phyloP scores from a whole-genome alignment of 306 rosid species.

The Arachis stenosperma region DNA sequence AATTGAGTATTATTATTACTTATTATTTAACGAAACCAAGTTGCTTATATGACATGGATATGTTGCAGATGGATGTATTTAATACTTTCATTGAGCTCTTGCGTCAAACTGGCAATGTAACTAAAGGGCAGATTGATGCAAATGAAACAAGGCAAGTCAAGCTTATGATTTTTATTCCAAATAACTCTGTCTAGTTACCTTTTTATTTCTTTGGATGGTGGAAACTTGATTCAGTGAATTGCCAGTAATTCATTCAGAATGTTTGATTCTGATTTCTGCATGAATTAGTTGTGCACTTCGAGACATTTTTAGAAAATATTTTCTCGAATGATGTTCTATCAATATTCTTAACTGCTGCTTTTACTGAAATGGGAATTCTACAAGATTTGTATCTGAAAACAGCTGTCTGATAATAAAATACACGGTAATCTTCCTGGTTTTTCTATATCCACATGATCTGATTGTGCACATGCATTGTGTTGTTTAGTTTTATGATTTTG shows the following conservation, averaged over 20 bases:
- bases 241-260: neutral
- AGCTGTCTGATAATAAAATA: neutral
- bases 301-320: constrained; percentile 4
- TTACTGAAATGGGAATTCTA: constrained; percentile 6
- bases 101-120: constrained; percentile 98
- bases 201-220: constrained; percentile 13
- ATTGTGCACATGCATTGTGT: neutral
- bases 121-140: constrained; percentile 86
- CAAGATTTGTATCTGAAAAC: constrained; percentile 18
- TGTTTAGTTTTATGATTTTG: neutral
- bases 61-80: constrained; percentile 94
- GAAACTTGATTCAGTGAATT: constrained; percentile 2
- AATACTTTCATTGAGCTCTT: constrained; percentile 91
- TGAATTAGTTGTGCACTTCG: constrained; percentile 19
- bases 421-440: neutral
- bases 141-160: constrained; percentile 80
- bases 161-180: constrained; percentile 34
- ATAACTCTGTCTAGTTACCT: neutral
- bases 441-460: neutral
- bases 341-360: constrained; percentile 14
- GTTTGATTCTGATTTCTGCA: neutral
- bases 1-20: constrained; percentile 4
- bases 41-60: constrained; percentile 45
- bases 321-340: constrained; percentile 3
- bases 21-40: constrained; percentile 27